These are phyloP conservation scores for Cichorium intybus DNA, from an alignment of 140 eudicot genomes.

Conservation along the genomic window DNA sequence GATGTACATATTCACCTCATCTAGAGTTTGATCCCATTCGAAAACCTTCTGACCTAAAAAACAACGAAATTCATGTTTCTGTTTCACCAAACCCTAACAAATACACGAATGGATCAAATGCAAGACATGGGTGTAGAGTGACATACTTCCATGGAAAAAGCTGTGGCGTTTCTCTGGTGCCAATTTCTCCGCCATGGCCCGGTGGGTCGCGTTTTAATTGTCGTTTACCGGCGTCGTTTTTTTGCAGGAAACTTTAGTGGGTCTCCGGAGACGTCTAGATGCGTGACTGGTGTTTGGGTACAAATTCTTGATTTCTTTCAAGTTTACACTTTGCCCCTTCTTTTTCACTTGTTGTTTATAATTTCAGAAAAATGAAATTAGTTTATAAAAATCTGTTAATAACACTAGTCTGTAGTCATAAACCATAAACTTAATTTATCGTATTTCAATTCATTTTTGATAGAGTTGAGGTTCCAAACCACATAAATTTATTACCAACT, in stretches of 20 bases:
- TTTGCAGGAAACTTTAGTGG: constrained; percentile 7
- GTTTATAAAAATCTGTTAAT: not conserved
- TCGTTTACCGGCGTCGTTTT: not conserved
- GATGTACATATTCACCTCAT: constrained; percentile 91
- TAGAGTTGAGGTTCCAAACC: not conserved
- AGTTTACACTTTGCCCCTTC: constrained; percentile 15
- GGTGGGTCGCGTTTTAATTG: constrained; percentile 18
- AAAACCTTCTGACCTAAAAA: constrained; percentile 81
- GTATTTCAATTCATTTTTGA: too few relatives aligned
- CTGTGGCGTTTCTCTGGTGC: constrained; percentile 90
- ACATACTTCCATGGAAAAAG: constrained; percentile 72
- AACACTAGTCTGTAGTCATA: too few relatives aligned
- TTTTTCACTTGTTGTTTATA: not conserved
- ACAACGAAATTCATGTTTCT: not conserved
- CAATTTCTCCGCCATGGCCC: constrained; percentile 87
- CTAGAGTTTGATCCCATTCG: constrained; percentile 97
- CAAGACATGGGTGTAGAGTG: not conserved
- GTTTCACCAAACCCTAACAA: constrained; percentile 4
- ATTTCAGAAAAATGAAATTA: too few relatives aligned
- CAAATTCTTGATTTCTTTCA: not conserved
- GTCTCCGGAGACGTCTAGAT: constrained; percentile 10
- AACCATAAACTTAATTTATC: too few relatives aligned
- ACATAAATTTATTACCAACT: too few relatives aligned
- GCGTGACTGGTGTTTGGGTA: constrained; percentile 15
- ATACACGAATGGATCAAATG: not conserved